Conservation (phyloP, 805 yeast species). For the Spathaspora girioi region DNA sequence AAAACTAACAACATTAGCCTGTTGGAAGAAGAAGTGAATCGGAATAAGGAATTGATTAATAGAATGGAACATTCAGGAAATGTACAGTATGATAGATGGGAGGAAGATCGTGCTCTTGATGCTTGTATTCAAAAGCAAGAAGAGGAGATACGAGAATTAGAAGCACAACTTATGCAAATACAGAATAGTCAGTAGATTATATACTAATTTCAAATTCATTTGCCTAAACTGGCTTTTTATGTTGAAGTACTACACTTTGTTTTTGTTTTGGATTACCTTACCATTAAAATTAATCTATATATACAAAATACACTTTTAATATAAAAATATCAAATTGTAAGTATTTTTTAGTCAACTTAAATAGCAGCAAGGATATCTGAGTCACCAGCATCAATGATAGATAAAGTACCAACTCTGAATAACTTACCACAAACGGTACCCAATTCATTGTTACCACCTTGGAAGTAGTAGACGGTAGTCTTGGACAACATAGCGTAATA, state of each 20-base stretch:
- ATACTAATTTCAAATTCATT: too few relatives aligned
- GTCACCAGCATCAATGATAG: constrained; percentile 98
- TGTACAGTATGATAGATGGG: neutral
- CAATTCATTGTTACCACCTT: constrained; percentile 99
- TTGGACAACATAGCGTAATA: constrained; percentile 99
- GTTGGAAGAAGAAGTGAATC: neutral
- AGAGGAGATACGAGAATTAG: constrained; percentile 2
- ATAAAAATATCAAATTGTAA: constrained; percentile 1
- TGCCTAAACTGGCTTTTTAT: too few relatives aligned
- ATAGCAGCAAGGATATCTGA: constrained; percentile 88
- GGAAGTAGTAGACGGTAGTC: constrained; percentile 97
- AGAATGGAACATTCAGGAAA: neutral
- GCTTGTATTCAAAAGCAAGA: neutral
- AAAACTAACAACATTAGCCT: neutral
- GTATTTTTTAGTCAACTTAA: constrained; percentile 16
- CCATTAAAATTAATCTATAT: constrained; percentile 3
- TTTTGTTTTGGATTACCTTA: neutral
- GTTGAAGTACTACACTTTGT: neutral
- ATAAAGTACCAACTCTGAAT: constrained; percentile 98
- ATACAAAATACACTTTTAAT: neutral
- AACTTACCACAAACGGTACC: constrained; percentile 99
- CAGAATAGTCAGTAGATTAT: neutral
- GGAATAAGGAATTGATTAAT: neutral
- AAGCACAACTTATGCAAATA: neutral
- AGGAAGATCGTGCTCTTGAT: neutral